Evolutionary conservation across 1,284 basidiomycete genomes (phyloP).

Genomic region (Tilletia walkeri): DNA sequence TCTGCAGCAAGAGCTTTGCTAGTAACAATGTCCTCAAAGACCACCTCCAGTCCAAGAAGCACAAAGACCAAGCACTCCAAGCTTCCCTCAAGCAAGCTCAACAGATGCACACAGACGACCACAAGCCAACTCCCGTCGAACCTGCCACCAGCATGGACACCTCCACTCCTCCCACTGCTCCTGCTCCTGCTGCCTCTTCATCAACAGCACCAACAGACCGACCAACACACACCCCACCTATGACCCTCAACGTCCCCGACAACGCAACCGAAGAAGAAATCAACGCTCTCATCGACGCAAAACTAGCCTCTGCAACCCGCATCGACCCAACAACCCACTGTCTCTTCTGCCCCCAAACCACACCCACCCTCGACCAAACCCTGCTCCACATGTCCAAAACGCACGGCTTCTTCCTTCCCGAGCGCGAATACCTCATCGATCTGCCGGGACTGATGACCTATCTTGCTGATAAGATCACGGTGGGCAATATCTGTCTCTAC

Average conservation of each 20-base stretch:
- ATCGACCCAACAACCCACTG: constrained; percentile 47
- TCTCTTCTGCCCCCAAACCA: constrained; percentile 74
- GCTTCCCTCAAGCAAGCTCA: constrained; percentile 8
- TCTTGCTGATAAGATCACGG: constrained; percentile 87
- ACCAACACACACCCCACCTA: not conserved
- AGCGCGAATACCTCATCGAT: constrained; percentile 85
- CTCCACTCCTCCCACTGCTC: not conserved
- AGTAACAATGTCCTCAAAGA: constrained; percentile 84
- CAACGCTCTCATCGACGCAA: constrained; percentile 44
- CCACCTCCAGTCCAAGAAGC: constrained; percentile 85
- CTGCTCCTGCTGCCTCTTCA: not conserved
- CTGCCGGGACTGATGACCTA: constrained; percentile 76
- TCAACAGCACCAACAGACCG: not conserved
- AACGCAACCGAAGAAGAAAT: constrained; percentile 48
- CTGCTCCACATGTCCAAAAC: constrained; percentile 79
- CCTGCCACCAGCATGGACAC: too few relatives aligned
- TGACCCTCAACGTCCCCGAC: constrained; percentile 24
- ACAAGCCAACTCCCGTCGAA: not conserved
- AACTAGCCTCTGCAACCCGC: constrained; percentile 44
- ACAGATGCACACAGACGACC: not conserved
- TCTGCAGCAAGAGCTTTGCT: constrained; percentile 78
- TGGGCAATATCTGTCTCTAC: constrained; percentile 88
- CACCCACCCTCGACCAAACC: constrained; percentile 68
- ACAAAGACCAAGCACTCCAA: constrained; percentile 64
- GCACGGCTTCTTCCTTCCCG: constrained; percentile 96